A percentile compares a stretch with the other conserved stretches of the same genome.
Evolutionary conservation across 2,329 filamentous ascomycete species (phyloP).

Genomic region (Didymellaceae sp.): DNA sequence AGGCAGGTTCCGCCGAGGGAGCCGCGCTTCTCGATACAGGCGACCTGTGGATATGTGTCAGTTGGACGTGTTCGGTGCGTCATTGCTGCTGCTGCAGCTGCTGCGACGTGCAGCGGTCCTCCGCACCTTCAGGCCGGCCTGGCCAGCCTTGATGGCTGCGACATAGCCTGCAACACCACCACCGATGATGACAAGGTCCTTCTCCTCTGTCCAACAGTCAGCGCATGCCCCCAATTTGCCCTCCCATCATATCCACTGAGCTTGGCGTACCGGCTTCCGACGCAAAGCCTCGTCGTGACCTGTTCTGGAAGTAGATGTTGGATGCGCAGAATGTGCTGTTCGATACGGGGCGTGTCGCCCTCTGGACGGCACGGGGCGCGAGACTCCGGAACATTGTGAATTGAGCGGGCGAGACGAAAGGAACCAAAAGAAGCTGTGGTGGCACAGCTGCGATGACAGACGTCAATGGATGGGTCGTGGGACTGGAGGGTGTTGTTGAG

Average conservation of each 20-base stretch:
- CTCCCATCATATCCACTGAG: constrained; percentile 18
- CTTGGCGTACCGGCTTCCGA: constrained; percentile 57
- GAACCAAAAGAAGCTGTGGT: constrained; percentile 39
- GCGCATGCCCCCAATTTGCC: constrained; percentile 29
- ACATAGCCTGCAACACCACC: constrained; percentile 99
- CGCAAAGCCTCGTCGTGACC: constrained; percentile 63
- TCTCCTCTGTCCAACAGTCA: constrained; percentile 71
- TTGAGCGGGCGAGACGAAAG: constrained; percentile 27
- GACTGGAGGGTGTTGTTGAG: constrained; percentile 45
- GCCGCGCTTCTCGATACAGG: constrained; percentile 98
- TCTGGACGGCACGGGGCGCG: constrained; percentile 57
- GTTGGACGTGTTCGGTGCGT: neutral
- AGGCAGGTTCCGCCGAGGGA: constrained; percentile 94
- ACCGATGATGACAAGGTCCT: constrained; percentile 96
- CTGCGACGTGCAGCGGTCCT: constrained; percentile 1
- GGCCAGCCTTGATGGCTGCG: constrained; percentile 97
- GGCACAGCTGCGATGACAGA: constrained; percentile 38
- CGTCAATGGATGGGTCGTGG: constrained; percentile 49
- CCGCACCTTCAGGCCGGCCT: constrained; percentile 90
- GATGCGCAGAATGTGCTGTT: constrained; percentile 50
- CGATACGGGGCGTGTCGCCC: constrained; percentile 47
- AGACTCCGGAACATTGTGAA: constrained; percentile 60
- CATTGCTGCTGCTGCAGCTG: neutral
- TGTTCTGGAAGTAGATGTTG: constrained; percentile 57
- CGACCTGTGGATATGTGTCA: constrained; percentile 65